Evolutionary conservation across 2,329 filamentous ascomycete genomes (phyloP), one percentile per base, ranked within the genome.

Genomic region (Colletotrichum gigasporum): DNA sequence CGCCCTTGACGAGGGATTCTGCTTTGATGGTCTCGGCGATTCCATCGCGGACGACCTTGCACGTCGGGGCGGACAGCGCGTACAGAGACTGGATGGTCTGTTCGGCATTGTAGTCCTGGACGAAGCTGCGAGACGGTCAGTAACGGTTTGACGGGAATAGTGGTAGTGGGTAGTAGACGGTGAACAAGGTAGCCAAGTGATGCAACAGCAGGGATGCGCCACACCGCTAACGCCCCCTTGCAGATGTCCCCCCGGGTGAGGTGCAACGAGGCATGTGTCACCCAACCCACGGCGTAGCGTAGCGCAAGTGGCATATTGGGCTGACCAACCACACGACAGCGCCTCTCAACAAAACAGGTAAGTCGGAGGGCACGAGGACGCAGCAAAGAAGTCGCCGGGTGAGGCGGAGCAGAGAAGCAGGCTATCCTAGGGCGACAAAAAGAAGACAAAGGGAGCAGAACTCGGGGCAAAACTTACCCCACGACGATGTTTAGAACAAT

Each of bases 401-500:
- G 12, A 24, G 4, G 32, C 35, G 14, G 7, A 53, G 26, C n/a
- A n/a, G 22, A 0, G 11, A 50, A 6, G 37, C 42, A 30, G 28
- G 37, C 51, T 44, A 44, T 18, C 22, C 51, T 41, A 3, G 28
- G 51, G 4, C 10, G 5, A n/a, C n/a, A 26, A 42, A 18, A 28
- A 35, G 24, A 34, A 34, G 18, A 42, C 7, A 32, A 14, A 35
- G n/a, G 32, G 16, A 16, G 4, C 2, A 48, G 14, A n/a, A 28
- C 6, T n/a, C 20, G 16, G 12, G 11, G 18, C 10, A 35, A 34
- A 39, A 79, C 83, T 74, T 78, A 88, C 83, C 87, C 88, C 70
- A 90, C 87, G 69, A 87, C 77, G 64, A 90, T 89, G 78, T 91
- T 91, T 72, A 91, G 85, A 71, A 86, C 72, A 72, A 90, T 90